Conservation (phyloP, 805 yeast genomes). For the Nakazawaea anatomiae region DNA sequence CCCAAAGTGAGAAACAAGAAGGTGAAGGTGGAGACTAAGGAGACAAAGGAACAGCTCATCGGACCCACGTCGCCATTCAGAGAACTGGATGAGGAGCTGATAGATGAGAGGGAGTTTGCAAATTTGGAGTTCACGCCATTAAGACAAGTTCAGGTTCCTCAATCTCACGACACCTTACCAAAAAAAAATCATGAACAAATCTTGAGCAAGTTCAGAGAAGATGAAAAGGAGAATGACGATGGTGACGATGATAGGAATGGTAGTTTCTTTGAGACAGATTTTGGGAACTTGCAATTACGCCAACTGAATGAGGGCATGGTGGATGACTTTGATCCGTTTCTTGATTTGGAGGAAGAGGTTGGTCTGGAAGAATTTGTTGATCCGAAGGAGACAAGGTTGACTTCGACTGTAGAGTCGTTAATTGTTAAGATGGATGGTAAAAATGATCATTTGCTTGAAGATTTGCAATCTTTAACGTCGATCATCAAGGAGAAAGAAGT, state of each 20-base stretch:
- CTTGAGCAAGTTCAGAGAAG: neutral
- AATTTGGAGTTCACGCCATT: slow-evolving; percentile 19
- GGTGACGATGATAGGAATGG: neutral
- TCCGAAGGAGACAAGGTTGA: slow-evolving; percentile 2
- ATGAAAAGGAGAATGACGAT: neutral
- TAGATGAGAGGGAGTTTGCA: slow-evolving; percentile 25
- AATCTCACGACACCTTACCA: neutral
- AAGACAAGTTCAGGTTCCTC: neutral
- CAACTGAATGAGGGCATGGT: neutral
- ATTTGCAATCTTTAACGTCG: neutral
- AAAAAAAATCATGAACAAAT: neutral
- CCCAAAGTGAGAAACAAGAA: neutral
- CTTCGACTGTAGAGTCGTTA: slow-evolving; percentile 1
- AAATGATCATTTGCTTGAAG: slow-evolving; percentile 2
- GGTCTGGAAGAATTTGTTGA: slow-evolving; percentile 3
- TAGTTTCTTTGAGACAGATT: neutral
- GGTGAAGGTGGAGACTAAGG: neutral
- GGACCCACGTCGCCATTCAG: slow-evolving; percentile 9
- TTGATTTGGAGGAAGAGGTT: neutral
- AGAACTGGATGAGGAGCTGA: slow-evolving; percentile 1
- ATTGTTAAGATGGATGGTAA: slow-evolving; percentile 1
- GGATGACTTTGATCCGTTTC: slow-evolving; percentile 7
- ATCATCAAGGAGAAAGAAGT: neutral
- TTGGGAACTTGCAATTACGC: neutral
- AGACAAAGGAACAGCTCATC: slow-evolving; percentile 3